Conservation (phyloP, 1,284 basidiomycete genomes). For the Meira nashicola region DNA sequence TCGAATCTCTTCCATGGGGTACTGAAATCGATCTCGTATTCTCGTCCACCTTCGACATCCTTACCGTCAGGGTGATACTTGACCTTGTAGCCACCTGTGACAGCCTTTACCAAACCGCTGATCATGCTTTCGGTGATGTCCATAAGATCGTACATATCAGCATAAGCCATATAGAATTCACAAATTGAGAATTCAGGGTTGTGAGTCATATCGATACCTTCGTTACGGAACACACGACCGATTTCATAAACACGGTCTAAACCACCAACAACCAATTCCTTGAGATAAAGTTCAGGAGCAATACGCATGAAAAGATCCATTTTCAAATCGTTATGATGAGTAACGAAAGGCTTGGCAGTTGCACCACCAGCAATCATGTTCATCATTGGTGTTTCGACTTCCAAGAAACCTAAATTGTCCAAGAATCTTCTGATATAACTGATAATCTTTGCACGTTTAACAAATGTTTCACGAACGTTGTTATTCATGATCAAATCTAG, state of each 20-base stretch:
- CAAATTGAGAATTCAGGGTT: constrained; percentile 69
- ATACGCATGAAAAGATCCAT: constrained; percentile 97
- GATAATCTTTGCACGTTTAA: constrained; percentile 64
- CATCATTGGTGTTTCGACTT: constrained; percentile 99
- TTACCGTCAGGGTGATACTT: constrained; percentile 90
- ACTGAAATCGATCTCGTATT: constrained; percentile 80
- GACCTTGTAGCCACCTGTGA: constrained; percentile 79
- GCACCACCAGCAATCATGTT: constrained; percentile 94
- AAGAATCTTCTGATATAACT: constrained; percentile 67
- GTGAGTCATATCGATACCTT: constrained; percentile 89
- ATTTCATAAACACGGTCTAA: constrained; percentile 98
- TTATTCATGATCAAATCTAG: constrained; percentile 95
- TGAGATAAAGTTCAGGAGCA: constrained; percentile 95
- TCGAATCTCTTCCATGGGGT: constrained; percentile 98
- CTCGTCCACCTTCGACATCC: constrained; percentile 61
- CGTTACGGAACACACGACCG: constrained; percentile 95
- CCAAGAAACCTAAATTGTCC: constrained; percentile 88
- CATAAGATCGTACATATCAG: constrained; percentile 99
- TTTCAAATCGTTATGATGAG: constrained; percentile 96
- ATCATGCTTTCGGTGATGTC: constrained; percentile 89
- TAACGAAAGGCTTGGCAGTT: constrained; percentile 96
- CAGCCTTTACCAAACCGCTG: constrained; percentile 82
- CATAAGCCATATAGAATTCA: constrained; percentile 99
- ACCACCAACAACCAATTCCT: constrained; percentile 94
- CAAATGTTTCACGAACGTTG: constrained; percentile 81